phyloP scores from a whole-genome alignment of 345 rosid species.

The Reutealis trisperma region DNA sequence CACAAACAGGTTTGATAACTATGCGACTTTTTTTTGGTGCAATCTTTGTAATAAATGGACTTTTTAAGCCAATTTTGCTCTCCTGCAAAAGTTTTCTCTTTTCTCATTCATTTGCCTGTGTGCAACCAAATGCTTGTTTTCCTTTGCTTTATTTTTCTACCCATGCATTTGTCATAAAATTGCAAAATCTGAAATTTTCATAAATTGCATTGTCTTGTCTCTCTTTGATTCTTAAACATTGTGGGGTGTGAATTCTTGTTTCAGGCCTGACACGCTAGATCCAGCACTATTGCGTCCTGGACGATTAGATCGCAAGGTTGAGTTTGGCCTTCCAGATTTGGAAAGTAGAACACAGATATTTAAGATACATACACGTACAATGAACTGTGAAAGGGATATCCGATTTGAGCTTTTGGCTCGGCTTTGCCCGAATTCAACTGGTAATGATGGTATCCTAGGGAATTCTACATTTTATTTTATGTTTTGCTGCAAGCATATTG shows the following conservation, averaged over 20 bases:
- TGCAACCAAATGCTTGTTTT: background rate
- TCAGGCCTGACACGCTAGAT: constrained; percentile 92
- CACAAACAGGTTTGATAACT: constrained; percentile 63
- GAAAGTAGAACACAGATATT: constrained; percentile 94
- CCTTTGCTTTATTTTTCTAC: background rate
- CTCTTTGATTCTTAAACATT: background rate
- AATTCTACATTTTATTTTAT: background rate
- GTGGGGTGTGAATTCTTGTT: background rate
- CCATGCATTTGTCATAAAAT: background rate
- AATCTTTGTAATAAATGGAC: background rate
- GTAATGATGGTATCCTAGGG: constrained; percentile 24
- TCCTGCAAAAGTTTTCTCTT: background rate
- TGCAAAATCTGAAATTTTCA: background rate
- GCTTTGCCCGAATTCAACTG: constrained; percentile 93
- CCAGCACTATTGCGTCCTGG: constrained; percentile 96
- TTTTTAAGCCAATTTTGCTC: background rate
- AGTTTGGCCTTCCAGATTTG: constrained; percentile 90
- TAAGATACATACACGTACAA: constrained; percentile 90
- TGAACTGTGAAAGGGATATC: constrained; percentile 89
- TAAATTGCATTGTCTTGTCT: background rate
- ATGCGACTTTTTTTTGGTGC: background rate
- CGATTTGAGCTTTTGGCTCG: constrained; percentile 92
- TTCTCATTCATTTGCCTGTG: background rate
- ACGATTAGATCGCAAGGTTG: constrained; percentile 88
- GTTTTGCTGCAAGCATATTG: background rate